Conservation (phyloP, 2,329 filamentous ascomycete species). For the Aspergillus oerlinghausenensis region DNA sequence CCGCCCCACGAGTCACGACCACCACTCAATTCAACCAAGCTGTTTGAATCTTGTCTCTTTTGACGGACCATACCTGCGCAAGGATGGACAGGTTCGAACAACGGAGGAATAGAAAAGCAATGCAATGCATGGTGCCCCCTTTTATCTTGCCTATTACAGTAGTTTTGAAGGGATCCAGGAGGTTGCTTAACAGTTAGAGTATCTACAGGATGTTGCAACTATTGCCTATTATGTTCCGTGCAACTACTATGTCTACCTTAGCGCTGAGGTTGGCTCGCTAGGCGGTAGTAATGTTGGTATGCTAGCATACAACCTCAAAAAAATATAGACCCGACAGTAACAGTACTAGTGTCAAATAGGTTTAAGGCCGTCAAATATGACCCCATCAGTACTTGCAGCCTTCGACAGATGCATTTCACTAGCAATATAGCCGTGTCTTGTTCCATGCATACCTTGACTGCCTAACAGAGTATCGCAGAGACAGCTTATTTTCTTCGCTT, state of each 20-base stretch:
- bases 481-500: background rate
- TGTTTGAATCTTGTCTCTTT: constrained; percentile 5
- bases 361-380: background rate
- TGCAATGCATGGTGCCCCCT: background rate
- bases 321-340: background rate
- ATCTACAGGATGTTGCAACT: background rate
- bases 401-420: background rate
- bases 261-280: background rate
- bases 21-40: constrained; percentile 12
- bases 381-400: background rate
- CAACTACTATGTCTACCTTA: background rate
- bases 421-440: background rate
- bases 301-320: background rate
- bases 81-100: background rate
- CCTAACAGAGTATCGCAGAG: background rate
- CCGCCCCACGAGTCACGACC: constrained; percentile 29
- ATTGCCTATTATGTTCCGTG: background rate
- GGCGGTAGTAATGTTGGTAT: background rate
- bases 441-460: too few relatives aligned
- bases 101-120: background rate
- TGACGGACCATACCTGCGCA: background rate
- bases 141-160: background rate
- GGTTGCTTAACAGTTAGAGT: background rate
- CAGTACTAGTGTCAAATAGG: background rate
- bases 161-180: background rate